phyloP scores from a whole-genome alignment of 2,329 filamentous ascomycete species.

The Cladosporium sp. region DNA sequence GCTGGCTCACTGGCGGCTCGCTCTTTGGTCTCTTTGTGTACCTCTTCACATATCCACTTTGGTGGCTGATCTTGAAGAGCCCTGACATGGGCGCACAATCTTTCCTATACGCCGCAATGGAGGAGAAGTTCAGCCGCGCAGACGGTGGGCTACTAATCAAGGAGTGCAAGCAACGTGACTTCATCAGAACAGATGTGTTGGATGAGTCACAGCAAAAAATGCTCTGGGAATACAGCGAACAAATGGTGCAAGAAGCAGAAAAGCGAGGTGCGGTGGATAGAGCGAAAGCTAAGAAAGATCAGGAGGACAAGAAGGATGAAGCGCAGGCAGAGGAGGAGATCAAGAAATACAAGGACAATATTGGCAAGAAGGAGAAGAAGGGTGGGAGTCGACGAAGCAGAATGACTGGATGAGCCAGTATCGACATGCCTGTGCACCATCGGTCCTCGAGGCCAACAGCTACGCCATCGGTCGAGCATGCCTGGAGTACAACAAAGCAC shows the following conservation, averaged over 20 bases:
- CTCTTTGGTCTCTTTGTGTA: conserved; percentile 79
- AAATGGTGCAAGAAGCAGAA: conserved; percentile 77
- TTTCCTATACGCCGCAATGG: conserved; percentile 83
- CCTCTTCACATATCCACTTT: conserved; percentile 72
- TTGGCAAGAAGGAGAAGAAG: conserved; percentile 36
- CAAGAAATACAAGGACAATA: conserved; percentile 36
- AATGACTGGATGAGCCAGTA: conserved; percentile 12
- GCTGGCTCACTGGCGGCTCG: conserved; percentile 83
- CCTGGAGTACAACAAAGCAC: background rate
- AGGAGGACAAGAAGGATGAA: conserved; percentile 39
- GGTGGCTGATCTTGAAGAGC: conserved; percentile 87
- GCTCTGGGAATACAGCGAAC: conserved; percentile 87
- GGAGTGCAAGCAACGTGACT: conserved; percentile 78
- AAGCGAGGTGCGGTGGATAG: conserved; percentile 70
- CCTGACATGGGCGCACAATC: conserved; percentile 81
- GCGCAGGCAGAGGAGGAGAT: conserved; percentile 36
- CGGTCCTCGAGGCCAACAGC: background rate
- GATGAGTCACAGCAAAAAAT: conserved; percentile 80
- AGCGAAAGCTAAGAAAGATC: conserved; percentile 57
- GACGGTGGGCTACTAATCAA: conserved; percentile 75
- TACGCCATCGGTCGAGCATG: background rate
- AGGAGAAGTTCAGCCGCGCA: conserved; percentile 65
- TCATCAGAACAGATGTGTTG: conserved; percentile 68
- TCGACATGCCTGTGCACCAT: background rate
- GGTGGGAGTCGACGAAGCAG: conserved; percentile 31